Conservation (phyloP, 305 asterid species). For the Fraxinus platypoda region DNA sequence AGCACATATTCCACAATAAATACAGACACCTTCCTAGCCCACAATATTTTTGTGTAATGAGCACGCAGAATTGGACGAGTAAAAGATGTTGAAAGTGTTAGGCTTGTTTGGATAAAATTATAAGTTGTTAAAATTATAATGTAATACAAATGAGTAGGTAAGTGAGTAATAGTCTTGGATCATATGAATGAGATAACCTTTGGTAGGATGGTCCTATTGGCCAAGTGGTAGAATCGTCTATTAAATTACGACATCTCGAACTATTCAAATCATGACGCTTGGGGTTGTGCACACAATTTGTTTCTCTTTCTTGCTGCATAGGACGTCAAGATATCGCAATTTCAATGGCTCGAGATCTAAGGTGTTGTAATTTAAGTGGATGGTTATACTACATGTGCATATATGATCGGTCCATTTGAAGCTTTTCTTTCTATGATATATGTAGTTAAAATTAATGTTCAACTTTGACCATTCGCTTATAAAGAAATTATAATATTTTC, state of each 20-base stretch:
- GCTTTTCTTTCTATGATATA: too few relatives aligned
- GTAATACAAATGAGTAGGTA: background rate
- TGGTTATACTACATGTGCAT: background rate
- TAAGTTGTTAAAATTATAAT: background rate
- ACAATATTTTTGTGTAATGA: background rate
- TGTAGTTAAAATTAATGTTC: background rate
- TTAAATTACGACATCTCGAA: too few relatives aligned
- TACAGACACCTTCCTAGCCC: background rate
- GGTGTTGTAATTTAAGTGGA: too few relatives aligned
- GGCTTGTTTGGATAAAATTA: background rate
- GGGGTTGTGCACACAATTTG: background rate
- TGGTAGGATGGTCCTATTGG: background rate
- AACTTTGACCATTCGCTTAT: background rate
- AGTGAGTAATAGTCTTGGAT: background rate
- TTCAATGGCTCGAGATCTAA: background rate
- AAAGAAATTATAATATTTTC: too few relatives aligned
- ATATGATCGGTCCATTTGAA: background rate
- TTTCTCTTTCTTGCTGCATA: background rate
- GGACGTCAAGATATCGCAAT: background rate
- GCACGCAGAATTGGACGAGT: background rate
- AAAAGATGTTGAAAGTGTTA: background rate
- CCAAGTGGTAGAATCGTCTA: background rate
- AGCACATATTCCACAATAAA: background rate
- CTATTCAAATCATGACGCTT: too few relatives aligned
- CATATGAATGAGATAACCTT: background rate